Percentiles rank a stretch among this genome's conserved stretches.
phyloP scores from a whole-genome alignment of 192 early-diverging fungal genomes.

The Diversispora eburnea region DNA sequence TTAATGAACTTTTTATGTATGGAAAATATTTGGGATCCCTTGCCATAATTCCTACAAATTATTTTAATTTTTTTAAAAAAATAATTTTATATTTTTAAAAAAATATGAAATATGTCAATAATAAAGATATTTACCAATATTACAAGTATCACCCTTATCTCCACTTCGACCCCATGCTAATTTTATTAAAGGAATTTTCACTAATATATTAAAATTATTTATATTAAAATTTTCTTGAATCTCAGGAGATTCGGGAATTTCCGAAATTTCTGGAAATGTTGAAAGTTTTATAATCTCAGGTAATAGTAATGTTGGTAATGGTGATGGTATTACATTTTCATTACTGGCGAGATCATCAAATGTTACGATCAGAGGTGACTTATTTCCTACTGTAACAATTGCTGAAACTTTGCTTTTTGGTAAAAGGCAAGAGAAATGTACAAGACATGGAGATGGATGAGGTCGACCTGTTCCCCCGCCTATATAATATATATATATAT shows the following conservation, averaged over 20 bases:
- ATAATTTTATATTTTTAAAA: background rate
- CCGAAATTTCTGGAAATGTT: too few species aligned
- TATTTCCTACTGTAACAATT: slow-evolving; percentile 38
- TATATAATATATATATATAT: slow-evolving; percentile 28
- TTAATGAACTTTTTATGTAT: slow-evolving; percentile 52
- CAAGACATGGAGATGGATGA: slow-evolving; percentile 53
- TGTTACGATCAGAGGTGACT: slow-evolving; percentile 14
- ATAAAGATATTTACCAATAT: slow-evolving; percentile 33
- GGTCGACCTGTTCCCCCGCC: slow-evolving; percentile 55
- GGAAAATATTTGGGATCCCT: slow-evolving; percentile 54
- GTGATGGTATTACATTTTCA: slow-evolving; percentile 37
- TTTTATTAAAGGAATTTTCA: slow-evolving; percentile 50
- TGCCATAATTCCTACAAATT: slow-evolving; percentile 47
- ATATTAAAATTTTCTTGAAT: slow-evolving; percentile 10
- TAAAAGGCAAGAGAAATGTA: slow-evolving; percentile 57
- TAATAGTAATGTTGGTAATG: slow-evolving; percentile 14
- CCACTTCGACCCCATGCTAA: slow-evolving; percentile 61
- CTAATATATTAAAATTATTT: slow-evolving; percentile 21
- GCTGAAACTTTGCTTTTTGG: slow-evolving; percentile 47
- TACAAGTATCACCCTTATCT: slow-evolving; percentile 63
- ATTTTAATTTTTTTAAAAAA: background rate
- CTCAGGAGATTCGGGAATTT: too few species aligned
- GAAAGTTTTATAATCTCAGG: too few species aligned
- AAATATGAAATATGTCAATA: background rate
- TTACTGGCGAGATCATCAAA: slow-evolving; percentile 34